These are phyloP conservation scores for Stropharia rugosoannulata DNA, from an alignment of 768 basidiomycete genomes.

Conservation along the genomic window DNA sequence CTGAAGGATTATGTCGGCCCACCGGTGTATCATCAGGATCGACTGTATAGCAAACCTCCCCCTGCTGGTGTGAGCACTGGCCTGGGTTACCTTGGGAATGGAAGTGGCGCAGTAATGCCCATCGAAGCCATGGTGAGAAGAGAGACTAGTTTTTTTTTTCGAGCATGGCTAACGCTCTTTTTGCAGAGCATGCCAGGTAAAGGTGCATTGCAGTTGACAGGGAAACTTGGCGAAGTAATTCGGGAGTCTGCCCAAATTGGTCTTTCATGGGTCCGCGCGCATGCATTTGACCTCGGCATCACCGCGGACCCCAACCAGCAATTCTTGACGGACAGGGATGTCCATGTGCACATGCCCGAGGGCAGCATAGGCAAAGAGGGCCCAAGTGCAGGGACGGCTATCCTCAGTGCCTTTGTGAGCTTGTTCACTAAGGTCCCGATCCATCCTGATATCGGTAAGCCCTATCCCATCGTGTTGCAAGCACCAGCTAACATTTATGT, in stretches of 20 bases:
- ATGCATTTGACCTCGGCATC: slow-evolving; percentile 88
- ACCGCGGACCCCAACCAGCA: slow-evolving; percentile 69
- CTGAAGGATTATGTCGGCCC: slow-evolving; percentile 97
- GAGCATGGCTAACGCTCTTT: neutral
- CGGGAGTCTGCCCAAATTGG: slow-evolving; percentile 95
- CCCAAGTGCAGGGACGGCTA: slow-evolving; percentile 94
- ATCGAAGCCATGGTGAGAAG: slow-evolving; percentile 87
- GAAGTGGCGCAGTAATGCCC: slow-evolving; percentile 95
- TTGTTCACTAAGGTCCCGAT: slow-evolving; percentile 86
- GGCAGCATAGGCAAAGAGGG: slow-evolving; percentile 94
- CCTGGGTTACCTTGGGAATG: slow-evolving; percentile 94
- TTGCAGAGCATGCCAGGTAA: slow-evolving; percentile 95
- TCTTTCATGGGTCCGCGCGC: slow-evolving; percentile 88
- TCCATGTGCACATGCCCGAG: slow-evolving; percentile 98
- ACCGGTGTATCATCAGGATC: slow-evolving; percentile 91
- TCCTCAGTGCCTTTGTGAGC: slow-evolving; percentile 88
- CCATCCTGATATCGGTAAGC: slow-evolving; percentile 83
- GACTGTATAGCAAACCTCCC: slow-evolving; percentile 78
- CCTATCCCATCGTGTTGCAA: neutral
- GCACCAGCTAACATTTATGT: neutral
- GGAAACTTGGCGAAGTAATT: slow-evolving; percentile 98
- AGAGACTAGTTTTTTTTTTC: neutral
- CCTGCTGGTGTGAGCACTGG: slow-evolving; percentile 95
- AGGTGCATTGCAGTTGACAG: slow-evolving; percentile 87
- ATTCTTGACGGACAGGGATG: slow-evolving; percentile 81